Evolutionary conservation across 2,329 filamentous ascomycete genomes (phyloP).

Genomic region (Rutstroemia sp.): DNA sequence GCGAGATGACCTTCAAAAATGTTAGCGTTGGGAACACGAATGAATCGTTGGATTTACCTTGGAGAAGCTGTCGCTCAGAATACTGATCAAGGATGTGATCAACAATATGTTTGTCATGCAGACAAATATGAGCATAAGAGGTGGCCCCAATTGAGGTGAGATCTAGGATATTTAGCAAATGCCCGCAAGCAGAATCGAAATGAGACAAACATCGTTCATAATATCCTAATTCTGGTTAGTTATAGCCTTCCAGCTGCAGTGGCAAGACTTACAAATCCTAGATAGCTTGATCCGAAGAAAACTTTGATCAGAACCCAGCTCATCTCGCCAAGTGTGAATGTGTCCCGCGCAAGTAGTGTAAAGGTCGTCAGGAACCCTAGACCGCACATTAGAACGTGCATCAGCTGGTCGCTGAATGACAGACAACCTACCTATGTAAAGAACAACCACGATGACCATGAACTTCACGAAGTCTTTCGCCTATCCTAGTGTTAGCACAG

Average conservation of each 20-base stretch:
- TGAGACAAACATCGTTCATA: constrained; percentile 46
- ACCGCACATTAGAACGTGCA: background rate
- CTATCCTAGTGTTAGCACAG: constrained; percentile 28
- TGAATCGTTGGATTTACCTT: constrained; percentile 4
- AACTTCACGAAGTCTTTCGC: constrained; percentile 87
- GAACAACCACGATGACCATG: constrained; percentile 66
- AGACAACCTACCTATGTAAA: constrained; percentile 58
- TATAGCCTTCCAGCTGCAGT: background rate
- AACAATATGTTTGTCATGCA: constrained; percentile 71
- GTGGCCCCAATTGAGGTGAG: constrained; percentile 23
- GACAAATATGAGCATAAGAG: constrained; percentile 53
- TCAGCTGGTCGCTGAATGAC: background rate
- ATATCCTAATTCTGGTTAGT: constrained; percentile 36
- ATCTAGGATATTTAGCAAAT: constrained; percentile 30
- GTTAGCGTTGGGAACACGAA: background rate
- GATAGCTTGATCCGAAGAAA: constrained; percentile 69
- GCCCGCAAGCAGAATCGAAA: background rate
- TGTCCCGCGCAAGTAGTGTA: constrained; percentile 65
- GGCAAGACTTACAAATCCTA: constrained; percentile 54
- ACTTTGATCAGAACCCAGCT: constrained; percentile 72
- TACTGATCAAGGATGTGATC: constrained; percentile 70
- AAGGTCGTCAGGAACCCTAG: constrained; percentile 79
- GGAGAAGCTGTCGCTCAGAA: constrained; percentile 66
- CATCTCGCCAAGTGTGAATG: constrained; percentile 59
- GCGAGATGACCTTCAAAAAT: constrained; percentile 41